phyloP scores from a whole-genome alignment of 1,139 yeast genomes.

The Candida neerlandica region DNA sequence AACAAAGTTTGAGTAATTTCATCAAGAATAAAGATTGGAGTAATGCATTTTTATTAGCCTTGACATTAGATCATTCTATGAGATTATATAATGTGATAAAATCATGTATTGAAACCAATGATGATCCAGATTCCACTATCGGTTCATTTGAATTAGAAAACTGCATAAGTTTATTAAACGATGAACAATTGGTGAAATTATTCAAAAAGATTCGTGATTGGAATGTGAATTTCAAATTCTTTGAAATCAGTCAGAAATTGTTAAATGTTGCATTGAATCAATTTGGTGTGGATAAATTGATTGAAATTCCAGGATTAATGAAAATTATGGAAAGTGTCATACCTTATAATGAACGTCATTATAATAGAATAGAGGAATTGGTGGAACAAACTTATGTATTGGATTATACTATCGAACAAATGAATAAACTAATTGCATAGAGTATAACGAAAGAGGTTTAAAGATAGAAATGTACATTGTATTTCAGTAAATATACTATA shows the following conservation, averaged over 20 bases:
- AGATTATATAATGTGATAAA: slow-evolving; percentile 71
- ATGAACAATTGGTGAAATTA: slow-evolving; percentile 60
- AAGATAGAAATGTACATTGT: too few relatives aligned
- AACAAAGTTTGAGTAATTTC: slow-evolving; percentile 78
- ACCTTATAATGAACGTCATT: slow-evolving; percentile 90
- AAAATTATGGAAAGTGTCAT: slow-evolving; percentile 69
- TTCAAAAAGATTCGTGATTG: slow-evolving; percentile 86
- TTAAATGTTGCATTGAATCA: slow-evolving; percentile 63
- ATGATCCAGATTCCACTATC: slow-evolving; percentile 50
- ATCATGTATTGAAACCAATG: slow-evolving; percentile 50
- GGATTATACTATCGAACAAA: slow-evolving; percentile 82
- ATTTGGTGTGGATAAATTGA: slow-evolving; percentile 56
- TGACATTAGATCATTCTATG: slow-evolving; percentile 86
- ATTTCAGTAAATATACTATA: not conserved
- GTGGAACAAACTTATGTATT: slow-evolving; percentile 82
- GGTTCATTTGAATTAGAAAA: slow-evolving; percentile 68
- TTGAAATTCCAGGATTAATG: slow-evolving; percentile 68
- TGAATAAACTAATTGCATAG: slow-evolving; percentile 47
- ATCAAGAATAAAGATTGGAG: slow-evolving; percentile 78
- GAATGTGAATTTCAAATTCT: slow-evolving; percentile 87
- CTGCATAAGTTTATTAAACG: slow-evolving; percentile 58
- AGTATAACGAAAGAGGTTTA: not conserved
- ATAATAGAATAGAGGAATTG: slow-evolving; percentile 70
- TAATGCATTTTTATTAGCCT: slow-evolving; percentile 82
- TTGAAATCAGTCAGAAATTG: slow-evolving; percentile 76